These are phyloP conservation scores for Plasmopara viticola DNA, from an alignment of 352 stramenopile genomes.

Conservation along the genomic window DNA sequence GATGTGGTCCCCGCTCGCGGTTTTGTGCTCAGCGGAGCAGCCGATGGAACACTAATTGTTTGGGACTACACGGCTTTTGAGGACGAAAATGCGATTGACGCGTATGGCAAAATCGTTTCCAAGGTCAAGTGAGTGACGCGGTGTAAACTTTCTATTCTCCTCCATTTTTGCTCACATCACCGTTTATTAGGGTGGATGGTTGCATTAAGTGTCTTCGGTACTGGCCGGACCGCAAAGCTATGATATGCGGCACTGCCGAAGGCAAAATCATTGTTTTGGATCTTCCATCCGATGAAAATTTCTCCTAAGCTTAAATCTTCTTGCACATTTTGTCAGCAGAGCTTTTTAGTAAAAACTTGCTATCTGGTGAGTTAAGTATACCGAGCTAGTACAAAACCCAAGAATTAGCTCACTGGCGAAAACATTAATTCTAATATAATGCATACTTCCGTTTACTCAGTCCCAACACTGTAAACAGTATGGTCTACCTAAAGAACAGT, in stretches of 20 bases:
- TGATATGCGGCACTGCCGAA: constrained; percentile 31
- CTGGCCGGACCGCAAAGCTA: constrained; percentile 22
- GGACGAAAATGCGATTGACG: constrained; percentile 31
- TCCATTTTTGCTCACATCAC: neutral
- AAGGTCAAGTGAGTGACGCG: constrained; percentile 27
- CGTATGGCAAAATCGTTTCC: constrained; percentile 41
- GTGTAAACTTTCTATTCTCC: neutral
- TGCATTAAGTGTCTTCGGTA: constrained; percentile 27
- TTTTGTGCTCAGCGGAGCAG: constrained; percentile 37
- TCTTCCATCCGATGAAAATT: constrained; percentile 18
- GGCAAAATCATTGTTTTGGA: constrained; percentile 27
- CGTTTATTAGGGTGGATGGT: constrained; percentile 21
- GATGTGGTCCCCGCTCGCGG: constrained; percentile 34
- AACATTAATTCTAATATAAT: too few species aligned
- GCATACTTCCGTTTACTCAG: too few species aligned
- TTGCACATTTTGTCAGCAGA: too few species aligned
- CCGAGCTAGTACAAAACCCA: too few species aligned
- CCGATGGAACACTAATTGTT: constrained; percentile 48
- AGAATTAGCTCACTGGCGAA: too few species aligned
- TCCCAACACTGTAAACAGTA: too few species aligned
- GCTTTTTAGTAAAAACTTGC: too few species aligned
- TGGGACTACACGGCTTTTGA: constrained; percentile 56
- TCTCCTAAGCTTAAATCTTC: neutral
- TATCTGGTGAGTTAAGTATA: too few species aligned
- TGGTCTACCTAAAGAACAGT: too few species aligned